Evolutionary conservation across 305 asterid species (phyloP).

Genomic region (Fraxinus albicans): DNA sequence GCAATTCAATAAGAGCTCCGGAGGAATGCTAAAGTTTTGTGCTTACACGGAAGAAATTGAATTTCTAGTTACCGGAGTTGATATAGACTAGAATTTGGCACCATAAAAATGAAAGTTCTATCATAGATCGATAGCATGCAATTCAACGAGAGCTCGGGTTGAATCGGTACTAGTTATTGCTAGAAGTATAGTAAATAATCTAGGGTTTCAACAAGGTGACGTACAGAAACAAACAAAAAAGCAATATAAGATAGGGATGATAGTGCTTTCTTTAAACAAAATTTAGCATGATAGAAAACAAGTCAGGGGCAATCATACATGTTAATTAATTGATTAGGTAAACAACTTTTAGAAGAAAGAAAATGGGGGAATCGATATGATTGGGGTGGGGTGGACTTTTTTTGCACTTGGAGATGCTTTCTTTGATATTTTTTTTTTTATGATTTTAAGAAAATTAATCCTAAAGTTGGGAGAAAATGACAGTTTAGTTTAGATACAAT

Average conservation of each 20-base stretch:
- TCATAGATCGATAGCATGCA: not conserved
- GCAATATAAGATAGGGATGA: not conserved
- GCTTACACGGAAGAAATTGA: not conserved
- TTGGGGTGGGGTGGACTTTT: slow-evolving; percentile 2
- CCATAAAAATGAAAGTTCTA: not conserved
- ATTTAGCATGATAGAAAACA: not conserved
- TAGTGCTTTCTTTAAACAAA: not conserved
- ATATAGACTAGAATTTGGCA: not conserved
- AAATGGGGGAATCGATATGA: slow-evolving; percentile 1
- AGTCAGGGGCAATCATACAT: not conserved
- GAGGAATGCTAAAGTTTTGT: not conserved
- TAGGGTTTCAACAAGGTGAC: slow-evolving; percentile 2
- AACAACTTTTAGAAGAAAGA: slow-evolving; percentile 26
- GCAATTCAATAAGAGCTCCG: not conserved
- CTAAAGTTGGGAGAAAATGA: slow-evolving; percentile 15
- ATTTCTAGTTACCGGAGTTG: not conserved
- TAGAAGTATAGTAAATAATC: not conserved
- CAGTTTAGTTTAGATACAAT: slow-evolving; percentile 10
- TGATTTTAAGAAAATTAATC: slow-evolving; percentile 12
- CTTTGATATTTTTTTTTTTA: slow-evolving; percentile 21
- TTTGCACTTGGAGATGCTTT: slow-evolving; percentile 18
- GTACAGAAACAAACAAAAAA: slow-evolving; percentile 23
- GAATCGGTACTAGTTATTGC: not conserved
- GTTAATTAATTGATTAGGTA: slow-evolving; percentile 29
- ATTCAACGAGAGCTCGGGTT: not conserved